Evolutionary conservation across 768 basidiomycete genomes (phyloP).

Genomic region (Tylopilus rubrobrunneus): DNA sequence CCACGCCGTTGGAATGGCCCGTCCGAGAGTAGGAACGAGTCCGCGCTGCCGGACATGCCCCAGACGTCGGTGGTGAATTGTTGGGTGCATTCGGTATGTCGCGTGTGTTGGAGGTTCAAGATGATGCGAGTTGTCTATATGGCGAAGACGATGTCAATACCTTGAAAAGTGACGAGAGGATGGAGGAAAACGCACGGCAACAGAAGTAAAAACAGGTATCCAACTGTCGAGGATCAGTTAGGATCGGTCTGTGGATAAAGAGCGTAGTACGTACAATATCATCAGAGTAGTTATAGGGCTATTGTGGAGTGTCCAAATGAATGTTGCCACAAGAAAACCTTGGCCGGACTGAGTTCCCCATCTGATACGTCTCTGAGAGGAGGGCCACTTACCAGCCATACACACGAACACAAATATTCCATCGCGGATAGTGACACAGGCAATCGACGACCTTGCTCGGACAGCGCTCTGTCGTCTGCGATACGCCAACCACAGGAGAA

Average conservation of each 20-base stretch:
- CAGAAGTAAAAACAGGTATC: slow-evolving; percentile 14
- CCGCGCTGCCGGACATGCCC: slow-evolving; percentile 10
- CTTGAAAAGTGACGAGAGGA: too few relatives aligned
- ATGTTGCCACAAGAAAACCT: slow-evolving; percentile 14
- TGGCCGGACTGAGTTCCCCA: background rate
- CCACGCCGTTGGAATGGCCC: background rate
- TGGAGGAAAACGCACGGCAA: slow-evolving; percentile 13
- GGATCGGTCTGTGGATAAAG: background rate
- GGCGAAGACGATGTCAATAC: background rate
- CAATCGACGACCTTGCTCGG: slow-evolving; percentile 1
- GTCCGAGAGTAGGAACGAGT: slow-evolving; percentile 14
- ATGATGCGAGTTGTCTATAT: slow-evolving; percentile 15
- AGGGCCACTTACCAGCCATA: slow-evolving; percentile 12
- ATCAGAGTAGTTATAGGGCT: slow-evolving; percentile 3
- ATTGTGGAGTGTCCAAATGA: background rate
- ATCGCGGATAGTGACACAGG: slow-evolving; percentile 24
- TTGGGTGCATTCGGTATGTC: fast-evolving
- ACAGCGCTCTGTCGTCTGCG: slow-evolving; percentile 6
- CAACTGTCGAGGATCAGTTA: slow-evolving; percentile 11
- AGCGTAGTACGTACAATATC: slow-evolving; percentile 13
- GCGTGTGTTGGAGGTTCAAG: slow-evolving; percentile 14
- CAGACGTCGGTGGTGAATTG: slow-evolving; percentile 17
- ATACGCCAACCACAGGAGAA: slow-evolving; percentile 19
- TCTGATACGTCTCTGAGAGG: background rate
- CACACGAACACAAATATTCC: slow-evolving; percentile 14